Evolutionary conservation across 805 yeast genomes (phyloP).

Genomic region (Wickerhamiella brachini): DNA sequence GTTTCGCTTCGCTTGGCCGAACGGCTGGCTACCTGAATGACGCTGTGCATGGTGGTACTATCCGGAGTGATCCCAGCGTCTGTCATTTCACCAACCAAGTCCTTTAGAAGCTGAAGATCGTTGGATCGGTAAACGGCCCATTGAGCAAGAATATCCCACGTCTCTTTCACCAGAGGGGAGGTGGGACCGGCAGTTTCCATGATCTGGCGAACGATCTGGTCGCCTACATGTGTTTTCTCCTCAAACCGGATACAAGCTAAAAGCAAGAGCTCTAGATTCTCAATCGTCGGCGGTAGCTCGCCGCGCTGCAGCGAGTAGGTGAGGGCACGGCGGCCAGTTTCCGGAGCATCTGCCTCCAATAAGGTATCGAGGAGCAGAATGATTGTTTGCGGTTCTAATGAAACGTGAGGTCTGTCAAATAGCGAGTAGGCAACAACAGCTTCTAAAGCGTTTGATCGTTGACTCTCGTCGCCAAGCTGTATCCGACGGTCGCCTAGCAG

Average conservation of each 20-base stretch:
- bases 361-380: conserved; percentile 15
- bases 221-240: conserved; percentile 10
- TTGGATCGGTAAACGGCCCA: conserved; percentile 20
- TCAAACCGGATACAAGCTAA: conserved; percentile 19
- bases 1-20: conserved; percentile 18
- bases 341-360: conserved; percentile 8
- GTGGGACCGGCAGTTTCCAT: conserved; percentile 1
- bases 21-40: conserved; percentile 18
- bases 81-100: conserved; percentile 11
- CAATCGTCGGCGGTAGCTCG: conserved; percentile 9
- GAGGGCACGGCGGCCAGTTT: conserved; percentile 11
- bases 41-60: conserved; percentile 16
- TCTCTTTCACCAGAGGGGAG: conserved; percentile 19
- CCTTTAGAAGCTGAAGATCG: conserved; percentile 8
- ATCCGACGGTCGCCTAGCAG: not conserved
- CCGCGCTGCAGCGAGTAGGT: conserved; percentile 4
- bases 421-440: conserved; percentile 7
- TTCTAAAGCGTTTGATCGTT: not conserved
- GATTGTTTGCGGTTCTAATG: conserved; percentile 5
- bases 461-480: not conserved
- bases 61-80: conserved; percentile 15
- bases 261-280: conserved; percentile 19
- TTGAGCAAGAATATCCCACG: conserved; percentile 26
- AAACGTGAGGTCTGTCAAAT: conserved; percentile 11
- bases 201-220: conserved; percentile 5